Percentiles rank a stretch among this genome's conserved stretches.
These are phyloP conservation scores for Botrytis elliptica DNA, from an alignment of 2,329 filamentous ascomycete genomes.

Conservation along the genomic window DNA sequence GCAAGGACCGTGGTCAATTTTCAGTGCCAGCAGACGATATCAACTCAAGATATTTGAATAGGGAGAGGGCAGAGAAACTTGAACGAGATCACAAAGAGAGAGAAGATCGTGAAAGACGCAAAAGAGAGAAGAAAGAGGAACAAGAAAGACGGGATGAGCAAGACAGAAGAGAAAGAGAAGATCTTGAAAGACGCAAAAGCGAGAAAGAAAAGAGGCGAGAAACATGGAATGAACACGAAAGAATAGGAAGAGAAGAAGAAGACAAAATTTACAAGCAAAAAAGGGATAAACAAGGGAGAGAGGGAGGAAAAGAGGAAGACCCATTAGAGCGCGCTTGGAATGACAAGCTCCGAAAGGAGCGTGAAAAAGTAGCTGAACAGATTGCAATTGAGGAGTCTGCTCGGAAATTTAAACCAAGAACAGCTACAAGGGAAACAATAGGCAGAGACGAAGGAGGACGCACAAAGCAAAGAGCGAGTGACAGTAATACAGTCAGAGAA, in stretches of 20 bases:
- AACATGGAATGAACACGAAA: background rate
- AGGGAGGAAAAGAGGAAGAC: background rate
- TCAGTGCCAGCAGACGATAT: too few relatives aligned
- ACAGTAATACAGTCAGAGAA: too few relatives aligned
- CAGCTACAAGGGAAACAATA: background rate
- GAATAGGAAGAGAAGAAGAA: background rate
- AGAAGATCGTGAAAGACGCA: too few relatives aligned
- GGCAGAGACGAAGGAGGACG: background rate
- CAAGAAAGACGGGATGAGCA: background rate
- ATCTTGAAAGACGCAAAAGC: background rate
- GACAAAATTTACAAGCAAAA: background rate
- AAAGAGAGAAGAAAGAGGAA: too few relatives aligned
- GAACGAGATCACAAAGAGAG: too few relatives aligned
- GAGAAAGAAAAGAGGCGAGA: background rate
- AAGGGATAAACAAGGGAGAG: too few relatives aligned
- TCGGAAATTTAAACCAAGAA: background rate
- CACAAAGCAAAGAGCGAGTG: too few relatives aligned
- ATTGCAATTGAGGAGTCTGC: accelerated
- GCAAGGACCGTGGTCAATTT: too few relatives aligned
- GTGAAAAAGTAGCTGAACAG: background rate
- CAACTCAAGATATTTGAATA: too few relatives aligned
- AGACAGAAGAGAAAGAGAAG: background rate
- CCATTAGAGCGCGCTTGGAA: background rate
- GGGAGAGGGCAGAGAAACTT: too few relatives aligned
- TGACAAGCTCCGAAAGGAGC: accelerated